phyloP scores from a whole-genome alignment of 2,329 filamentous ascomycete species.

The Fusarium praegraminearum region DNA sequence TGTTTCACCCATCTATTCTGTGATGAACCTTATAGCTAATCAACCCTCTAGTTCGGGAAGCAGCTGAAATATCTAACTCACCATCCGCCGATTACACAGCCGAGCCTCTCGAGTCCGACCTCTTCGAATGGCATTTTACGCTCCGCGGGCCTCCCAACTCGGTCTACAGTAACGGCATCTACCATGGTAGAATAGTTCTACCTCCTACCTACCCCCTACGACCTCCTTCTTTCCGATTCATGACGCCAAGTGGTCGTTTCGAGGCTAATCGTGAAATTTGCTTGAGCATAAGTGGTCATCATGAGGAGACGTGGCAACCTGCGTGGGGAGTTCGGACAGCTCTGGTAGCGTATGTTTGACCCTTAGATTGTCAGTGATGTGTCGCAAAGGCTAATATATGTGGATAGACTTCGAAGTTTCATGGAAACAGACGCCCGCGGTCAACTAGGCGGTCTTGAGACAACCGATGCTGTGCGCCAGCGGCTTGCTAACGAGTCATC shows the following conservation, averaged over 20 bases:
- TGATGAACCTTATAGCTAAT: constrained; percentile 3
- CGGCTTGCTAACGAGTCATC: constrained; percentile 76
- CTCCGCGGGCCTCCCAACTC: constrained; percentile 88
- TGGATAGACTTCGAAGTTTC: constrained; percentile 76
- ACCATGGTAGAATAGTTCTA: constrained; percentile 94
- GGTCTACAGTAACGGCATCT: constrained; percentile 83
- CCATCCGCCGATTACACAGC: constrained; percentile 90
- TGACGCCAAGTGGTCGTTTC: constrained; percentile 91
- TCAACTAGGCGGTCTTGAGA: constrained; percentile 90
- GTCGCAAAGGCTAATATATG: constrained; percentile 6
- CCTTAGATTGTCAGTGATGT: rapidly evolving
- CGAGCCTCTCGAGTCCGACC: constrained; percentile 84
- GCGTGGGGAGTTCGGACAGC: constrained; percentile 97
- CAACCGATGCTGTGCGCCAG: constrained; percentile 73
- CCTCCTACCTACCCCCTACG: constrained; percentile 91
- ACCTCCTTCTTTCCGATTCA: constrained; percentile 94
- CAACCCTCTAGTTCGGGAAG: constrained; percentile 77
- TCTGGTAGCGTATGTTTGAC: constrained; percentile 68
- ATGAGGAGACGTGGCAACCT: constrained; percentile 98
- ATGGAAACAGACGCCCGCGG: constrained; percentile 93
- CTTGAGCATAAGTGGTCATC: constrained; percentile 90
- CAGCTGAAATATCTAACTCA: constrained; percentile 81
- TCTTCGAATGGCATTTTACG: constrained; percentile 99
- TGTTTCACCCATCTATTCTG: not conserved
- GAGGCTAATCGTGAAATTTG: constrained; percentile 98